These are phyloP conservation scores for Ormosia emarginata DNA, from an alignment of 306 rosid species.

Conservation along the genomic window DNA sequence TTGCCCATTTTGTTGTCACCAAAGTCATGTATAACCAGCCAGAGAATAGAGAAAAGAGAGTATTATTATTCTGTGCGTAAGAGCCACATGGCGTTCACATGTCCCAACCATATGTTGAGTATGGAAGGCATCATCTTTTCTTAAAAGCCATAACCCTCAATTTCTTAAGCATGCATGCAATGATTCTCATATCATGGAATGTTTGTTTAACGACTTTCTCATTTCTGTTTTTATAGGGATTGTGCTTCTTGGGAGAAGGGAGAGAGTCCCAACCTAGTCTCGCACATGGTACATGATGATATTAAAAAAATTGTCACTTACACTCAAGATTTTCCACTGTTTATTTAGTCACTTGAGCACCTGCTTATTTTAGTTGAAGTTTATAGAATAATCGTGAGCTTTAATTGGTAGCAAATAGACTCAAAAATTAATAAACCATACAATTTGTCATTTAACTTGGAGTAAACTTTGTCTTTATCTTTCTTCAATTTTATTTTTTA, in stretches of 20 bases:
- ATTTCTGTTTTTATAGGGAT: neutral
- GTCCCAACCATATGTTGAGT: neutral
- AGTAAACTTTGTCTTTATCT: no score
- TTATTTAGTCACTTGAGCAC: no score
- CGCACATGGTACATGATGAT: neutral
- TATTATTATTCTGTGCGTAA: neutral
- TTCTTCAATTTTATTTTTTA: no score
- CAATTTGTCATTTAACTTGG: no score
- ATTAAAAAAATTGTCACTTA: neutral
- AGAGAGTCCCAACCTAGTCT: neutral
- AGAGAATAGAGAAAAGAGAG: neutral
- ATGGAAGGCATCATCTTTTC: neutral
- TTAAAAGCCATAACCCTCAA: neutral
- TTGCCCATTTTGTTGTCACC: neutral
- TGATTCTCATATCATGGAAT: neutral
- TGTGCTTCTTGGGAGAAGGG: neutral
- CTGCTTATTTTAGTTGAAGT: no score
- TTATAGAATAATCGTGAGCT: no score
- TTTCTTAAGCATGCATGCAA: neutral
- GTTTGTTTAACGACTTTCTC: slow-evolving; percentile 9
- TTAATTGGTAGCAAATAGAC: no score
- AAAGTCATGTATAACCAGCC: neutral
- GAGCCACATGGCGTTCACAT: slow-evolving; percentile 17
- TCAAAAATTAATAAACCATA: no score
- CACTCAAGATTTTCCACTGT: neutral